Conservation (phyloP, 75 land plant genomes). For the Isoetes taiwanensis region DNA sequence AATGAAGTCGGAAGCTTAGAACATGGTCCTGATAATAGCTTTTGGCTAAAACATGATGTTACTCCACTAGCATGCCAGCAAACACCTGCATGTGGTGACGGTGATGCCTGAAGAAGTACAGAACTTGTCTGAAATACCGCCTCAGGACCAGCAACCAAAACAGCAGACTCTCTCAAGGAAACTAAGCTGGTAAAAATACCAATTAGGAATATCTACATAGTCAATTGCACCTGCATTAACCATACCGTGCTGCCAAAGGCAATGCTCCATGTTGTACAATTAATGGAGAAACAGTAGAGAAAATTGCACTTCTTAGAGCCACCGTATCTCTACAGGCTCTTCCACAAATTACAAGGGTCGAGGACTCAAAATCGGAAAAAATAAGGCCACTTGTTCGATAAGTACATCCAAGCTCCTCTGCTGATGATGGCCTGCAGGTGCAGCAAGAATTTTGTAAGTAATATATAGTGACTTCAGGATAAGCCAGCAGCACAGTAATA, state of each 20-base stretch:
- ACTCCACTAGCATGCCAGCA: constrained; percentile 37
- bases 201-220: neutral
- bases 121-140: constrained; percentile 25
- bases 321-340: constrained; percentile 33
- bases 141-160: constrained; percentile 46
- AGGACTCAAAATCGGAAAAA: constrained; percentile 40
- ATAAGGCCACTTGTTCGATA: constrained; percentile 29
- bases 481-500: constrained; percentile 1
- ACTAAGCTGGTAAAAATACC: constrained; percentile 27
- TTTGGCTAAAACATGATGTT: constrained; percentile 28
- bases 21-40: constrained; percentile 24
- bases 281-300: constrained; percentile 42
- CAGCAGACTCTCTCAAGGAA: constrained; percentile 28
- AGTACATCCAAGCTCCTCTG: constrained; percentile 26
- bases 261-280: constrained; percentile 42
- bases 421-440: constrained; percentile 22
- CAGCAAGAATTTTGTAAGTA: neutral
- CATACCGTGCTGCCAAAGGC: constrained; percentile 45
- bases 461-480: neutral
- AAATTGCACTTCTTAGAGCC: constrained; percentile 32
- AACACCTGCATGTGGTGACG: constrained; percentile 36
- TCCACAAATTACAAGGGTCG: constrained; percentile 34
- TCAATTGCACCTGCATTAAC: neutral
- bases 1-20: constrained; percentile 36
- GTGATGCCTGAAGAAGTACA: constrained; percentile 18